A percentile compares a stretch with the other conserved stretches of the same genome.
Evolutionary conservation across 129 eudicot species (phyloP).

Genomic region (Pseudognaphalium luteoalbum): DNA sequence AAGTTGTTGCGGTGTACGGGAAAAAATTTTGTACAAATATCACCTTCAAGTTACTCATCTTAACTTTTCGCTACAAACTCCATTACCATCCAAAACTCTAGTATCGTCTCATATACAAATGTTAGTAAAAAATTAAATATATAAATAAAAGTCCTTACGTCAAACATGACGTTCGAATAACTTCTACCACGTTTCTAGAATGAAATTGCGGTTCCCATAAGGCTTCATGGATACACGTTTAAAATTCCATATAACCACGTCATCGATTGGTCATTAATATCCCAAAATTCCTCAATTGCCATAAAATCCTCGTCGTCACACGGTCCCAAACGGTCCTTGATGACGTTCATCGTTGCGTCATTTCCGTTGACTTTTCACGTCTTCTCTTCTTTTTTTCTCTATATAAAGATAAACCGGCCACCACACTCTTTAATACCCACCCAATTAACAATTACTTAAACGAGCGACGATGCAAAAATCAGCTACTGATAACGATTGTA

Average conservation of each 20-base stretch:
- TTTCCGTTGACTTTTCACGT: conserved; percentile 47
- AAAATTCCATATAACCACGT: background rate
- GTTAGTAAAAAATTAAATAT: too few species aligned
- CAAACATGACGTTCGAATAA: too few species aligned
- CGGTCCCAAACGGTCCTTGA: conserved; percentile 31
- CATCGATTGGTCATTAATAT: conserved; percentile 11
- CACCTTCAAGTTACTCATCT: too few species aligned
- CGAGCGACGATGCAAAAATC: conserved; percentile 49
- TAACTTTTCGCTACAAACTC: too few species aligned
- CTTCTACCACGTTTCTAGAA: too few species aligned
- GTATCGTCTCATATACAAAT: too few species aligned
- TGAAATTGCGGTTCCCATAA: too few species aligned
- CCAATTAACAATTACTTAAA: background rate
- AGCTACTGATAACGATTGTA: background rate
- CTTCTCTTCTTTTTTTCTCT: conserved; percentile 17
- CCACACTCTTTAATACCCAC: background rate
- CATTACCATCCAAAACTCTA: too few species aligned
- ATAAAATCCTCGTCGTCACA: conserved; percentile 15
- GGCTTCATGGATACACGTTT: background rate
- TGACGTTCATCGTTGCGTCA: conserved; percentile 56
- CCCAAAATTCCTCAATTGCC: conserved; percentile 15
- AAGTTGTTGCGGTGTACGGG: too few species aligned
- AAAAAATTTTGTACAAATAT: too few species aligned
- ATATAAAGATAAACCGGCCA: conserved; percentile 12
- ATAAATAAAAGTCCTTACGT: too few species aligned